Percentiles rank a stretch among this genome's conserved stretches.
Evolutionary conservation across 495 filamentous ascomycete genomes (phyloP).

Genomic region (Penicillium flavigenum): DNA sequence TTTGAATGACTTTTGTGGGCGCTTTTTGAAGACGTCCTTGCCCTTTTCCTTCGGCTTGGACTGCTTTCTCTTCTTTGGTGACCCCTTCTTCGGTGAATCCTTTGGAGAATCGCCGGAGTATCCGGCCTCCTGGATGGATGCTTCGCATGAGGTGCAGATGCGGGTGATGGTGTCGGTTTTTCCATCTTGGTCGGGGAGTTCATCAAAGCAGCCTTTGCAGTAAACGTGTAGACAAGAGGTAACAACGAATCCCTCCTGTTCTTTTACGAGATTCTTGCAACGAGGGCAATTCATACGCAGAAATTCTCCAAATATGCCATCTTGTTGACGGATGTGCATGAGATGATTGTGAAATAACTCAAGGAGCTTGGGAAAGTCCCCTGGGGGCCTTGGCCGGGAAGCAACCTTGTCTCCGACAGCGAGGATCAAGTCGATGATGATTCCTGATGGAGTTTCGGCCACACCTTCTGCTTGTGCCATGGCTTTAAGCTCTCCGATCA

Average conservation of each 20-base stretch:
- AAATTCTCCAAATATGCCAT: conserved; percentile 23
- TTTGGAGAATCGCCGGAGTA: conserved; percentile 1
- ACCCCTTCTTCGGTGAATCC: background rate
- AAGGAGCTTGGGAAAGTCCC: background rate
- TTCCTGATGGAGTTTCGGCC: conserved; percentile 7
- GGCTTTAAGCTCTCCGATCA: conserved; percentile 34
- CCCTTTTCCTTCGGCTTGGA: conserved; percentile 3
- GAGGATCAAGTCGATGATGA: conserved; percentile 15
- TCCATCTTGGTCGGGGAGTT: conserved; percentile 25
- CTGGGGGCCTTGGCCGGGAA: background rate
- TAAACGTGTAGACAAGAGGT: conserved; percentile 52
- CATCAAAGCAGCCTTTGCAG: conserved; percentile 44
- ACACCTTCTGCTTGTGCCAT: conserved; percentile 11
- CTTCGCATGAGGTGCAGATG: conserved; percentile 23
- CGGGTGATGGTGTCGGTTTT: conserved; percentile 16
- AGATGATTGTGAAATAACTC: conserved; percentile 27
- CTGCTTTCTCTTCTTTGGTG: background rate
- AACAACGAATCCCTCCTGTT: conserved; percentile 24
- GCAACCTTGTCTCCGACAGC: background rate
- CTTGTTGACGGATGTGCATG: conserved; percentile 27
- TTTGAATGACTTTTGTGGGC: background rate
- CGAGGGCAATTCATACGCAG: conserved; percentile 35
- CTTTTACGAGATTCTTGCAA: conserved; percentile 31
- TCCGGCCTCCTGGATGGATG: conserved; percentile 17
- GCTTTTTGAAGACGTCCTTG: background rate